These are phyloP conservation scores for Wallacemonas sp. DNA, from an alignment of 208 protist genomes.

Conservation along the genomic window DNA sequence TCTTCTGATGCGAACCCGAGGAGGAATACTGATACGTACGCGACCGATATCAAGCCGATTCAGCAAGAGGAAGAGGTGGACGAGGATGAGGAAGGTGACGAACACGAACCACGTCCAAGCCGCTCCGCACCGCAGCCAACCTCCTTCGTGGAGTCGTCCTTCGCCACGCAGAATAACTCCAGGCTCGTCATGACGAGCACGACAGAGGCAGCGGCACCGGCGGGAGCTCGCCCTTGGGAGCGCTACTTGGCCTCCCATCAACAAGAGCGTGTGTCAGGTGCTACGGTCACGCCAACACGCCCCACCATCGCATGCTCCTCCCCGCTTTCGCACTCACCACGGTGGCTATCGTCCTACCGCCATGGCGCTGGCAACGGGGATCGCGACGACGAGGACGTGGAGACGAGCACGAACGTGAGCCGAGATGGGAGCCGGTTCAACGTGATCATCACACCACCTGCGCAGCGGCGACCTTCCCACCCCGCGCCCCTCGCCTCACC, in stretches of 20 bases:
- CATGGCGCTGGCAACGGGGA: not conserved
- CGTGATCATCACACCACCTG: not conserved
- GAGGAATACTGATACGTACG: no score
- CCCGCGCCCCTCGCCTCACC: conserved; percentile 2
- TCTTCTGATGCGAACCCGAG: no score
- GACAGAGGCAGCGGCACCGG: not conserved
- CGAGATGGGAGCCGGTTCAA: conserved; percentile 9
- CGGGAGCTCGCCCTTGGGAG: not conserved
- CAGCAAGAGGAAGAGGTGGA: not conserved
- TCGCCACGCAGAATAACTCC: no score
- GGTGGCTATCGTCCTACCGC: no score
- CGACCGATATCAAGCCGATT: not conserved
- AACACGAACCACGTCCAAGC: not conserved
- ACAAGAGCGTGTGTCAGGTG: not conserved
- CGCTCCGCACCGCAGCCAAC: conserved; percentile 10
- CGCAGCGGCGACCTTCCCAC: not conserved
- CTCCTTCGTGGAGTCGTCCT: conserved; percentile 1
- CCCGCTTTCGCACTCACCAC: no score
- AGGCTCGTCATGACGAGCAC: no score
- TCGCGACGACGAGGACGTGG: not conserved
- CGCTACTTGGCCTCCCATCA: not conserved
- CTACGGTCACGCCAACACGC: not conserved
- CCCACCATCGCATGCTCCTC: no score
- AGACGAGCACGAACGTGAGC: not conserved
- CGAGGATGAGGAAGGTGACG: conserved; percentile 8